Evolutionary conservation across 495 filamentous ascomycete species (phyloP), one percentile per base, ranked within the genome.

Genomic region (Tuber melanosporum): DNA sequence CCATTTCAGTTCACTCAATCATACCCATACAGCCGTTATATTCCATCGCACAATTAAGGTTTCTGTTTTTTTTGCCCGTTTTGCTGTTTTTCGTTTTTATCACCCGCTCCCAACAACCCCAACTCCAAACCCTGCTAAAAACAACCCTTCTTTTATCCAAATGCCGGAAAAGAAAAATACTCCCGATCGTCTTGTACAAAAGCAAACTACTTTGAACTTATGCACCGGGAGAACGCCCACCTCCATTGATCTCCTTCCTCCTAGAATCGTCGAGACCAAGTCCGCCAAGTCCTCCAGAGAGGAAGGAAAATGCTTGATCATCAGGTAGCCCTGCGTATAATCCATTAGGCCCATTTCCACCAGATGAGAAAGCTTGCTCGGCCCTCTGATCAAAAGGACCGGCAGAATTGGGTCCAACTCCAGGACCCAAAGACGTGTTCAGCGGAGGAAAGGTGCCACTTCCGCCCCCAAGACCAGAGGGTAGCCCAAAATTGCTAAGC

Each of bases 361-460:
- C 94, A 32, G 92, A 93, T 74, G 92, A 91, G 86, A 97, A 97
- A 32, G 94, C 94, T 22, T 93, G 93, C 87, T 97, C 94, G 45
- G 93, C 91, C 46, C 95, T 92, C 86, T 94, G 96, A 83, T 97
- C 94, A 81, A 99, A 98, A 2, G 94, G 92, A 47, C 93, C 91
- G 66, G 92, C 91, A 72, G 94, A 95, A 84, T 93, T 92, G 44
- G 91, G 89, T 72, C 91, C 90, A 43, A 86, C 86, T 43, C 90
- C 90, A 70, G 91, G 92, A 7, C 87, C 87, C 44, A 92, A 89
- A 81, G 92, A 91, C 46, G 91, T 91, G 83, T 93, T 92, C 84
- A 97, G 89, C 1, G 91, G 91, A 26, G 94, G 93, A 83, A 97
- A 98, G 15, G 91, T 92, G 52, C 89, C 91, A 32, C 90, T 90